A percentile compares a stretch with the other conserved stretches of the same genome.
Conservation (phyloP, 805 yeast genomes). For the Candida lessepsii region DNA sequence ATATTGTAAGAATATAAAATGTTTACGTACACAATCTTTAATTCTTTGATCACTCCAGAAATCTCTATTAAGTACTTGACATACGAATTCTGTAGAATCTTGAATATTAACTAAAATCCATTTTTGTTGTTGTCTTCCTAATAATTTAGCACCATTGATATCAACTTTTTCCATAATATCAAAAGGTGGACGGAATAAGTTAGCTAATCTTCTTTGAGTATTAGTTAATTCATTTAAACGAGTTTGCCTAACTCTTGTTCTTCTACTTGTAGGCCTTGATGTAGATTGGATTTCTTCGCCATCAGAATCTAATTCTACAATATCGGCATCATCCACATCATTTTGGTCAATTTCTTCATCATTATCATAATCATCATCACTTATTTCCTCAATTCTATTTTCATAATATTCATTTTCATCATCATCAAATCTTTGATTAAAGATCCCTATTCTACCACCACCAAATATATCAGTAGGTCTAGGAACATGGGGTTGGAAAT, state of each 20-base stretch:
- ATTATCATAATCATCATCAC: constrained; percentile 24
- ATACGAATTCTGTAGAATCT: constrained; percentile 77
- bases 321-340: constrained; percentile 22
- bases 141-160: constrained; percentile 69
- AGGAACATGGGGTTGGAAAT: constrained; percentile 2
- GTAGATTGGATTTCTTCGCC: constrained; percentile 22
- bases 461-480: constrained; percentile 49
- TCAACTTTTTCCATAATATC: constrained; percentile 71
- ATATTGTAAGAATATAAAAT: constrained; percentile 84
- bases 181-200: constrained; percentile 89
- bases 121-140: constrained; percentile 62
- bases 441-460: constrained; percentile 48
- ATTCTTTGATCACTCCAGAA: constrained; percentile 77
- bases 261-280: constrained; percentile 23
- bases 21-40: constrained; percentile 59
- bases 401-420: constrained; percentile 32
- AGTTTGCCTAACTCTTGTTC: constrained; percentile 24
- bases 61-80: constrained; percentile 90
- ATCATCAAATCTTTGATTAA: constrained; percentile 54
- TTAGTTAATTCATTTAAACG: constrained; percentile 39
- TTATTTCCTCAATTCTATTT: constrained; percentile 18
- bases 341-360: constrained; percentile 33
- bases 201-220: constrained; percentile 70
- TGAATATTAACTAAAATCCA: constrained; percentile 91
- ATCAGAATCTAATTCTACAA: constrained; percentile 30